Percentiles rank a stretch among this genome's conserved stretches.
Evolutionary conservation across 495 filamentous ascomycete genomes (phyloP).

Genomic region (Penicillium maclennaniae): DNA sequence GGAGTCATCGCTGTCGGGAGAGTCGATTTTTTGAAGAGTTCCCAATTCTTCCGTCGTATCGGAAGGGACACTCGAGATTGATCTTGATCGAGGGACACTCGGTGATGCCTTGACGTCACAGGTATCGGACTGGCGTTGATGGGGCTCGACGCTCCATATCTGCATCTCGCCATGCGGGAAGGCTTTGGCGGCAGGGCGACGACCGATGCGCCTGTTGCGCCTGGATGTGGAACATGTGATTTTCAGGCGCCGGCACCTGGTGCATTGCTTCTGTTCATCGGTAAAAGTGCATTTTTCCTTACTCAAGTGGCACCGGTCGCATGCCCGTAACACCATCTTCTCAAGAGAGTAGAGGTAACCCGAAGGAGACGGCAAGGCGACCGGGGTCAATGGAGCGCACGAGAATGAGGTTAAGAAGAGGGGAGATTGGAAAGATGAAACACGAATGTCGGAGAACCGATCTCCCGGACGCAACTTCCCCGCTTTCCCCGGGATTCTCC

Average conservation of each 20-base stretch:
- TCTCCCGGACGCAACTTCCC: slow-evolving; percentile 8
- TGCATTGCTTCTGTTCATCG: slow-evolving; percentile 18
- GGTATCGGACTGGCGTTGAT: background rate
- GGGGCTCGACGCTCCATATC: slow-evolving; percentile 17
- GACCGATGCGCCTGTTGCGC: slow-evolving; percentile 21
- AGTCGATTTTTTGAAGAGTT: slow-evolving; percentile 1
- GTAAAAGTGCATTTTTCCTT: slow-evolving; percentile 25
- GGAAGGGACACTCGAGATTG: slow-evolving; percentile 5
- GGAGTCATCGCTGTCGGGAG: slow-evolving; percentile 1
- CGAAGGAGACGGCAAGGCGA: slow-evolving; percentile 6
- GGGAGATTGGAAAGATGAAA: slow-evolving; percentile 2
- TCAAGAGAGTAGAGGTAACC: slow-evolving; percentile 1
- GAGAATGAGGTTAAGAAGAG: background rate
- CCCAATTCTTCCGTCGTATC: background rate
- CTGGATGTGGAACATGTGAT: slow-evolving; percentile 19
- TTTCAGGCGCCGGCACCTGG: slow-evolving; percentile 25
- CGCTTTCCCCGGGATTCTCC: slow-evolving; percentile 15
- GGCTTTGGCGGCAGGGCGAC: slow-evolving; percentile 13
- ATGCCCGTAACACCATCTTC: slow-evolving; percentile 25
- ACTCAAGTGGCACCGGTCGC: slow-evolving; percentile 22
- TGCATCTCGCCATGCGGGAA: slow-evolving; percentile 19
- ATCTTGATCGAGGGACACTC: slow-evolving; percentile 5
- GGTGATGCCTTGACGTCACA: background rate
- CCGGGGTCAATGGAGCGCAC: background rate
- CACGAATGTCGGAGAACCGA: background rate